phyloP scores from a whole-genome alignment of 2,329 filamentous ascomycete species.

The Fusarium sororula region DNA sequence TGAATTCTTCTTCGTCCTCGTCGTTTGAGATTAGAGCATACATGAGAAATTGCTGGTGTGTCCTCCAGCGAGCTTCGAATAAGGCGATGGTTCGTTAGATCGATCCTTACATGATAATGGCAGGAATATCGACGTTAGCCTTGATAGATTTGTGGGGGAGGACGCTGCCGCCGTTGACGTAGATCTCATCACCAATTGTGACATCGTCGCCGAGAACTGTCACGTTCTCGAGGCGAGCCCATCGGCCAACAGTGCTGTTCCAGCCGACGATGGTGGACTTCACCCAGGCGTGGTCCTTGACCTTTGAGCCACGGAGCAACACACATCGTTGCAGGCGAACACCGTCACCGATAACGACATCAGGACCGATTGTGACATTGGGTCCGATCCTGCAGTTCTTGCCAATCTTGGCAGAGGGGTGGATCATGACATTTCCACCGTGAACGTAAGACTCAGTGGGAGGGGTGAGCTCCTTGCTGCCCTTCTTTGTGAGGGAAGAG shows the following conservation, averaged over 20 bases:
- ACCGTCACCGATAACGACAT: conserved; percentile 91
- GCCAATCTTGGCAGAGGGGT: conserved; percentile 93
- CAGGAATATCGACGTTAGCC: conserved; percentile 87
- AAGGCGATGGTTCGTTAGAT: conserved; percentile 1
- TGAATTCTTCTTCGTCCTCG: conserved; percentile 32
- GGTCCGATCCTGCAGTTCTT: conserved; percentile 98
- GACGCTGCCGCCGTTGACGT: conserved; percentile 96
- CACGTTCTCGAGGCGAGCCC: conserved; percentile 97
- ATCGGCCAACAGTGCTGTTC: conserved; percentile 95
- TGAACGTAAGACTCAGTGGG: conserved; percentile 81
- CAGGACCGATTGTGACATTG: conserved; percentile 94
- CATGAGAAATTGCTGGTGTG: conserved; percentile 30
- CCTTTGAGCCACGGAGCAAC: conserved; percentile 85
- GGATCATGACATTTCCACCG: conserved; percentile 94
- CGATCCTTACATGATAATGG: conserved; percentile 72
- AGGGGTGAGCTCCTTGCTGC: conserved; percentile 82
- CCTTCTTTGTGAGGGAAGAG: conserved; percentile 88
- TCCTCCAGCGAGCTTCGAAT: conserved; percentile 27
- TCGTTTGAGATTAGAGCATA: conserved; percentile 33
- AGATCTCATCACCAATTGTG: conserved; percentile 96
- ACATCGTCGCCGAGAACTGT: conserved; percentile 98
- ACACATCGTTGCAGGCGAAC: conserved; percentile 95
- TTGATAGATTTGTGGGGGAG: conserved; percentile 99
- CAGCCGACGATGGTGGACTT: conserved; percentile 99
- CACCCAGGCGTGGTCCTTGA: conserved; percentile 99